Conservation (phyloP, 306 rosid species). For the Malus fusca region DNA sequence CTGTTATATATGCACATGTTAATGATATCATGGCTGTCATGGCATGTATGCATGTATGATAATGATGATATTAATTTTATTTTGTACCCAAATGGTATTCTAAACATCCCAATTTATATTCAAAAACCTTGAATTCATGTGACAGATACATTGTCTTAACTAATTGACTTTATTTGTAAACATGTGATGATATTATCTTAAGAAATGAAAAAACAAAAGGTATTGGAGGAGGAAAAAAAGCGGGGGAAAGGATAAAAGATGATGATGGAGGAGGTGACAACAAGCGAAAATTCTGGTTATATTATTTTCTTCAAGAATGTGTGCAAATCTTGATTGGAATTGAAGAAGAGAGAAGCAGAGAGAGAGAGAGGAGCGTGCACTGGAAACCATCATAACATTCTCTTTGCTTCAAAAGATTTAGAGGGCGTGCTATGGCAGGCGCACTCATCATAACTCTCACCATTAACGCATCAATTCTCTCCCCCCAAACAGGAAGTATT, state of each 20-base stretch:
- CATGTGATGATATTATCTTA: neutral
- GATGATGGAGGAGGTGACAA: slow-evolving; percentile 37
- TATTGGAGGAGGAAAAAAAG: neutral
- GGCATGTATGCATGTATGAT: neutral
- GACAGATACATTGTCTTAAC: accelerated
- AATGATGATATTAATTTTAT: neutral
- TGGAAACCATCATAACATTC: slow-evolving; percentile 64
- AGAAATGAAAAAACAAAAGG: neutral
- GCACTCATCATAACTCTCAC: slow-evolving; percentile 63
- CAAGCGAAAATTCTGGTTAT: slow-evolving; percentile 38
- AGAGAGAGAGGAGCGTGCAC: slow-evolving; percentile 60
- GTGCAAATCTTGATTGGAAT: slow-evolving; percentile 40
- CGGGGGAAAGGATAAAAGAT: slow-evolving; percentile 31
- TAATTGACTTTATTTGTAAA: too few species aligned
- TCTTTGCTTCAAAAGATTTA: slow-evolving; percentile 52
- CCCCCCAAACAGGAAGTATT: neutral
- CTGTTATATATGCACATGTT: neutral
- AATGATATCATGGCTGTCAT: neutral
- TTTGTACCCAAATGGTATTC: neutral
- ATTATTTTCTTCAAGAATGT: slow-evolving; percentile 44
- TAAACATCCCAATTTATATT: too few species aligned
- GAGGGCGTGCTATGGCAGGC: slow-evolving; percentile 60
- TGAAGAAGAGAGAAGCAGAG: slow-evolving; percentile 2
- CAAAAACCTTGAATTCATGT: neutral
- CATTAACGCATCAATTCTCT: slow-evolving; percentile 17